Conservation (phyloP, 257 asterid genomes). For the Solanum dulcamara region DNA sequence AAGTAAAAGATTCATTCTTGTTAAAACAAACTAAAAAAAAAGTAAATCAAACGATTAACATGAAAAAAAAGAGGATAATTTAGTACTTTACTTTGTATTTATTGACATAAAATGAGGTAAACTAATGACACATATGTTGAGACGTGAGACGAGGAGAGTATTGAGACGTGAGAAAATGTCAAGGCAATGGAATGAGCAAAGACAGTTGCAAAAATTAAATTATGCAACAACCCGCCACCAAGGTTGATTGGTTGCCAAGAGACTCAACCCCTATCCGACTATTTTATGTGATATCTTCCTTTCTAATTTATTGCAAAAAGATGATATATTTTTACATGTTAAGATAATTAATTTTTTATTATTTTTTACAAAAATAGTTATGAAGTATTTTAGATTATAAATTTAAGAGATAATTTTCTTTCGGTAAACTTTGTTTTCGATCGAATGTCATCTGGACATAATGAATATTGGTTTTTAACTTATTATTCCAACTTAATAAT, state of each 20-base stretch:
- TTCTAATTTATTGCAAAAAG: neutral
- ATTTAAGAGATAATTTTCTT: too few relatives aligned
- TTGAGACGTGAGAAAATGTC: neutral
- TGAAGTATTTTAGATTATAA: too few relatives aligned
- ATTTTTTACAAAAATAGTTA: too few relatives aligned
- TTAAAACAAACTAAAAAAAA: too few relatives aligned
- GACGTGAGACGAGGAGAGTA: accelerated
- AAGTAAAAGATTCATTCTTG: too few relatives aligned
- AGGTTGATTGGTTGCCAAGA: neutral
- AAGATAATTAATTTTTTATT: too few relatives aligned
- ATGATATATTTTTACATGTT: neutral
- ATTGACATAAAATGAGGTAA: neutral
- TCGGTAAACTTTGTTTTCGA: too few relatives aligned
- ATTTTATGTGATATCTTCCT: neutral
- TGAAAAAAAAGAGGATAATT: neutral
- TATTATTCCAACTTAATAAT: neutral
- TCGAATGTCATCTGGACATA: too few relatives aligned
- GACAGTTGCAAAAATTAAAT: neutral
- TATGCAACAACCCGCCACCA: neutral
- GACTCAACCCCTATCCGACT: neutral
- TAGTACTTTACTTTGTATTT: neutral
- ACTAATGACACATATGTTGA: neutral
- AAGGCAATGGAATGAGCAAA: neutral
- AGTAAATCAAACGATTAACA: too few relatives aligned
- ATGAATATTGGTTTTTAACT: neutral